Percentiles rank a stretch among this genome's conserved stretches.
These are phyloP conservation scores for Podaxis sp. DNA, from an alignment of 768 basidiomycete genomes.

Conservation along the genomic window DNA sequence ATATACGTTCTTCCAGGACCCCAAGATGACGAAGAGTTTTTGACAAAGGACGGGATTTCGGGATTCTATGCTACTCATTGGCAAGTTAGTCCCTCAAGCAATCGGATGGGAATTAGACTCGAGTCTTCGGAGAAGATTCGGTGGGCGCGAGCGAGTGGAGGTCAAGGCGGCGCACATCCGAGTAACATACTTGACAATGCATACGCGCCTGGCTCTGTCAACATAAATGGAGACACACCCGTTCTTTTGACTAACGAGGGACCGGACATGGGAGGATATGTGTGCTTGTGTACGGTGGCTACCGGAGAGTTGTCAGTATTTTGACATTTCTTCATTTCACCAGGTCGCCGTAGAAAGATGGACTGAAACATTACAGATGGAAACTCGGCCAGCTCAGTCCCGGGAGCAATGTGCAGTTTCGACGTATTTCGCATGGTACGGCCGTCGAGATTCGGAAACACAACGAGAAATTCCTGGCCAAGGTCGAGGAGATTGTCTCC, in stretches of 20 bases:
- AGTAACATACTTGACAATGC: slow-evolving; percentile 66
- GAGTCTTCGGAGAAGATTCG: slow-evolving; percentile 39
- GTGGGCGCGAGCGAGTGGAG: slow-evolving; percentile 58
- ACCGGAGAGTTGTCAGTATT: slow-evolving; percentile 46
- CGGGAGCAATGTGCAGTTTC: slow-evolving; percentile 53
- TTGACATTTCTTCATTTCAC: neutral
- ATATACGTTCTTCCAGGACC: slow-evolving; percentile 61
- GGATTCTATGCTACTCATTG: slow-evolving; percentile 52
- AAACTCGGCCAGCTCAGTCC: slow-evolving; percentile 65
- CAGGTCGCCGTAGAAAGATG: neutral
- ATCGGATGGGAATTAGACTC: slow-evolving; percentile 63
- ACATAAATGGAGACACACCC: slow-evolving; percentile 69
- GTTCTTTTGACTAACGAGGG: slow-evolving; percentile 63
- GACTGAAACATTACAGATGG: slow-evolving; percentile 41
- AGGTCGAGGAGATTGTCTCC: slow-evolving; percentile 13
- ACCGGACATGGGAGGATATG: slow-evolving; percentile 63
- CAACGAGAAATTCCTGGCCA: slow-evolving; percentile 29
- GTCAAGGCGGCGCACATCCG: slow-evolving; percentile 68
- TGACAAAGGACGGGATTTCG: slow-evolving; percentile 44
- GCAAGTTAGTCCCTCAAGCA: slow-evolving; percentile 55
- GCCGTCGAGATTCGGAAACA: slow-evolving; percentile 28
- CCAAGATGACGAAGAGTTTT: slow-evolving; percentile 56
- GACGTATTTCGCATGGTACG: slow-evolving; percentile 42
- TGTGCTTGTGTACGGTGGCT: slow-evolving; percentile 54
- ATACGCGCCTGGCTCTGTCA: slow-evolving; percentile 53